Base-by-base conservation (phyloP, 495 filamentous ascomycete genomes). In the Podospora pseudoanserina region DNA sequence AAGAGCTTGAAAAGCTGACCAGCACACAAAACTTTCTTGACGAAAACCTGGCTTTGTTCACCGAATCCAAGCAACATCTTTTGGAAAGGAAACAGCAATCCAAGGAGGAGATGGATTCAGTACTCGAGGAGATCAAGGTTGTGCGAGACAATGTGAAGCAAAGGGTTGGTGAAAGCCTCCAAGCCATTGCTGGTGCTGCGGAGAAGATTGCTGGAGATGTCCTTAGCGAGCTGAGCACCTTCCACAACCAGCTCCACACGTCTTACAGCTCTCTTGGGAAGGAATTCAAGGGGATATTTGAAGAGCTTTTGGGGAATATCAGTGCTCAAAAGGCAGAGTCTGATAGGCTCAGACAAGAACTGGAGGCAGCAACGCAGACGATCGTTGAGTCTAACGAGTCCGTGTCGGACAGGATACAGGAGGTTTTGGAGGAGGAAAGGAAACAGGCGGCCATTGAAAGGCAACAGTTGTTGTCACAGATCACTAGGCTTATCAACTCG, bases 231-330 rank as follows among this genome's bases (percentile, higher is more conserved):
- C 84, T 98, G 49, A 83, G 87, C 9, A 84, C 85, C 20, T 97
- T 97, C 67, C 92, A 97, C 71, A 86, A 81, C 65, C 89, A 93
- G 83, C 84, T 99, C 55, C 92, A 97, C 72, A 72, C 82, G 9
- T 98, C 96, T 0, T 98, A 96, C 79, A 90, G 88, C 71, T 86
- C 86, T n/a, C 85, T 98, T 3, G 93, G 93, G n/a, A 89, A 87
- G 62, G 92, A 97, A 69, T 92, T 97, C 80, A 94, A 94, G 72
- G 78, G 77, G 19, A 86, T 94, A 55, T 97, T 98, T 64, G 92
- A 96, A 63, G 88, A 89, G 13, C 82, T 97, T 65, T 79, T 91
- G 44, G 85, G 83, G 60, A 89, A 92, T 60, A 80, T 96, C 26
- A 84, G 87, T 44, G 80, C 87, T n/a, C 95, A 99, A 75, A 91